These are phyloP conservation scores for Ballota nigra DNA, from an alignment of 257 asterid species.

Conservation along the genomic window DNA sequence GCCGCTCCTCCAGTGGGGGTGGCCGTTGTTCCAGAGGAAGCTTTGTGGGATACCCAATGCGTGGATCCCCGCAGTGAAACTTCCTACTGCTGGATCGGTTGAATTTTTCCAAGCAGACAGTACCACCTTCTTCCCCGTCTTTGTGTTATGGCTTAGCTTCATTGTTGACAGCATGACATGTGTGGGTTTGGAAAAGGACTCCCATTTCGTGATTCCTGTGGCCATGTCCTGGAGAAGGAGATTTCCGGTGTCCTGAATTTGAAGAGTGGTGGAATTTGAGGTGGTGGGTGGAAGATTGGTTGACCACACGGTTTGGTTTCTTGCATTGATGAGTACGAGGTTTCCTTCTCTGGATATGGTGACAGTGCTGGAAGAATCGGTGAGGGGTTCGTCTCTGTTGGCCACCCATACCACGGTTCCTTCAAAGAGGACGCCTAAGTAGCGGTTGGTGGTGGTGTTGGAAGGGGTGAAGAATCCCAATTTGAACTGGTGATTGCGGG, in stretches of 20 bases:
- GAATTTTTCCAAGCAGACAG: constrained; percentile 41
- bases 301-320: constrained; percentile 8
- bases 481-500: too few relatives aligned
- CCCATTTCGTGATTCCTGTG: constrained; percentile 34
- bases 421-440: neutral
- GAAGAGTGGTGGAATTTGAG: constrained; percentile 20
- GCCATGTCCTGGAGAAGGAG: constrained; percentile 29
- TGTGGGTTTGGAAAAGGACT: constrained; percentile 38
- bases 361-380: neutral
- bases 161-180: constrained; percentile 26
- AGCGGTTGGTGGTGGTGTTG: too few relatives aligned
- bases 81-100: constrained; percentile 36
- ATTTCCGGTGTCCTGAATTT: constrained; percentile 37
- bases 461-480: too few relatives aligned
- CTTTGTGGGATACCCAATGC: constrained; percentile 29
- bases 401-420: neutral
- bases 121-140: constrained; percentile 28
- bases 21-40: constrained; percentile 29
- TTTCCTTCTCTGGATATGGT: neutral
- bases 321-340: neutral
- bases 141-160: constrained; percentile 32
- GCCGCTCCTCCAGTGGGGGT: constrained; percentile 45
- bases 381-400: constrained; percentile 1
- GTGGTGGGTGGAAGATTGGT: neutral
- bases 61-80: constrained; percentile 31